Evolutionary conservation across 202 grass and related monocot species (phyloP), one percentile per base, ranked within the genome.

Genomic region (Setaria italica): DNA sequence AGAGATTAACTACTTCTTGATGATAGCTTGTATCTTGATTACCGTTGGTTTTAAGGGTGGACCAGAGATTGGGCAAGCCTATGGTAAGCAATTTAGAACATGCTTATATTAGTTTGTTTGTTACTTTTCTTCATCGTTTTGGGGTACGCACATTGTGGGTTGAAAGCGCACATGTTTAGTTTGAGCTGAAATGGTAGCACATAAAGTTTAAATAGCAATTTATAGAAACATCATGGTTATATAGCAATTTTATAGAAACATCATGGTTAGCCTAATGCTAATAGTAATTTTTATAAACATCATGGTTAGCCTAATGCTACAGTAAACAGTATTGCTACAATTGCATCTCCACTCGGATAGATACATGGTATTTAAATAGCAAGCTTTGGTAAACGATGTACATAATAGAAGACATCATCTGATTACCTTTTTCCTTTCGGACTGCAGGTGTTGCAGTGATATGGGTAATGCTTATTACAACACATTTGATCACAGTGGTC

Each of bases 391-490:
- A 65, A 85, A 80, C 25, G 53, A 49, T 67, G 9, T 32, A 51
- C 42, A 62, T 6, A 60, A 29, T n/a, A 62, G 16, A 34, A 82
- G 19, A 72, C 74, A 33, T 41, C 21, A 45, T 69, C 46, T 71
- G 19, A 85, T 6, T 72, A 19, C 64, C 11, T 67, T 87, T 71
- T 67, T 87, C 30, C 41, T 82, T 81, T 70, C 70, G 77, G 13
- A 30, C 9, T 84, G 14, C 80, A 97, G 90, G 94, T 60, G 88
- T 92, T 14, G 90, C 92, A 5, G 95, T 97, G 77, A 94, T 97
- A 81, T 94, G 85, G 87, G 95, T 95, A 43, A 97, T 97, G 95
- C 79, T 94, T 16, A 93, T 97, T 78, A 97, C 92, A 65, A 94
- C 95, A 58, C 64, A 59, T 37, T 57, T 95, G 37, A 85, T 91